Evolutionary conservation across 73 alveolate species (phyloP), one percentile per base, ranked within the genome.

Genomic region (Stentor coeruleus): DNA sequence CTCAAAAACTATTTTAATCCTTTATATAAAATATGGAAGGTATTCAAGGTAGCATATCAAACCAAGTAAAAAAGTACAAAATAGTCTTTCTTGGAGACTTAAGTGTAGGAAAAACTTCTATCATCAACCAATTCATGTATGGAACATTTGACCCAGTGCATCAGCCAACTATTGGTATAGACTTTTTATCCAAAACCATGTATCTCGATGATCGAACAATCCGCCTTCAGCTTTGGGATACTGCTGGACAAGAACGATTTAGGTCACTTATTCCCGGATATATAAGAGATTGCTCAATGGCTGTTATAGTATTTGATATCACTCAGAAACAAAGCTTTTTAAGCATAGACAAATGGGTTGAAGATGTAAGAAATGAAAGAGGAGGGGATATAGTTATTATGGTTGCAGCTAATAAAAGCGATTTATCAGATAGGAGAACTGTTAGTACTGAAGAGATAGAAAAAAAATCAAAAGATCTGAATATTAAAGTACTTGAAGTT

Each of bases 341-440:
- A 59, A 90, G n/a, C n/a, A n/a, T n/a, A n/a, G n/a, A n/a, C n/a
- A n/a, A n/a, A n/a, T n/a, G n/a, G n/a, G n/a, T n/a, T n/a, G n/a
- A n/a, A n/a, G n/a, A n/a, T n/a, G n/a, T n/a, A n/a, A n/a, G n/a
- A n/a, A n/a, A n/a, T n/a, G n/a, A n/a, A n/a, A 87, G 81, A 93
- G 89, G 28, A 83, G 84, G 26, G 74, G 98, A 95, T 77, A 96
- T 93, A 36, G 81, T 96, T 57, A 95, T 94, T 59, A 93, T 93
- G 3, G 91, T 96, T 2, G 96, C 95, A 26, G 99, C 98, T 40
- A 96, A 93, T 86, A 96, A 96, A 93, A 93, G 93, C 3, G 99
- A 94, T 81, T n/a, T n/a, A 39, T 88, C 6, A 85, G 74, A 2
- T 95, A 94, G 11, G 86, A 84, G 42, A 66, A 98, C 85, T 77